Evolutionary conservation across 2,329 filamentous ascomycete species (phyloP), one percentile per base, ranked within the genome.

Genomic region (Aspergillus uvarum): DNA sequence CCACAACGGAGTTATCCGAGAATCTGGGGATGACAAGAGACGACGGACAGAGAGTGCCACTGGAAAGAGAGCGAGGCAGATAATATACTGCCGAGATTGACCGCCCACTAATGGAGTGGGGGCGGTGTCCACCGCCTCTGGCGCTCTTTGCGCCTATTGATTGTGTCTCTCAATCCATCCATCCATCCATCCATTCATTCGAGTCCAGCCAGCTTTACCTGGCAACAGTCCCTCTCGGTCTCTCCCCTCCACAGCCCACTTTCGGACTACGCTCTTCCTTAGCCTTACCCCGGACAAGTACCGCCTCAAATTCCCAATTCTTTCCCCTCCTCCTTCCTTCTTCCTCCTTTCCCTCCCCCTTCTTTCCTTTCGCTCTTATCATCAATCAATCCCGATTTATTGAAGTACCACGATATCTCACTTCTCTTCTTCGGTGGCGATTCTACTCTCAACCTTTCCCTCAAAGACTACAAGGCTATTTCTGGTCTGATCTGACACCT

Each of bases 81-180:
- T 6, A 16, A 22, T 42, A 51, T 59, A 61, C 59, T 63, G 61
- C 61, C 59, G 12, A n/a, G 2, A 24, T 5, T 51, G 56, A 63
- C 61, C 61, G 61, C 61, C 56, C 22, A 16, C 38, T 58, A 50
- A 26, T 55, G 14, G 8, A 26, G 24, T 26, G 24, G 24, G 38
- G 12, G 48, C n/a, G n/a, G 59, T 57, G 32, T 38, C 54, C 49
- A 53, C 54, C 47, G 32, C 32, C 42, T 61, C 42, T 54, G 38
- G 32, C 24, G 42, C 32, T 55, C 16, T 26, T 49, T 44, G 44
- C 49, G 32, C 44, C 48, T 47, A 19, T 59, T 54, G 49, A n/a
- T 48, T 47, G 35, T 55, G 44, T 56, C 51, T 52, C 12, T 22
- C n/a, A n/a, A n/a, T n/a, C n/a, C n/a, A n/a, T 22, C 21, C 2